A percentile compares a stretch with the other conserved stretches of the same genome.
phyloP scores from a whole-genome alignment of 169 alveolate species.

The Amoebophrya sp. region DNA sequence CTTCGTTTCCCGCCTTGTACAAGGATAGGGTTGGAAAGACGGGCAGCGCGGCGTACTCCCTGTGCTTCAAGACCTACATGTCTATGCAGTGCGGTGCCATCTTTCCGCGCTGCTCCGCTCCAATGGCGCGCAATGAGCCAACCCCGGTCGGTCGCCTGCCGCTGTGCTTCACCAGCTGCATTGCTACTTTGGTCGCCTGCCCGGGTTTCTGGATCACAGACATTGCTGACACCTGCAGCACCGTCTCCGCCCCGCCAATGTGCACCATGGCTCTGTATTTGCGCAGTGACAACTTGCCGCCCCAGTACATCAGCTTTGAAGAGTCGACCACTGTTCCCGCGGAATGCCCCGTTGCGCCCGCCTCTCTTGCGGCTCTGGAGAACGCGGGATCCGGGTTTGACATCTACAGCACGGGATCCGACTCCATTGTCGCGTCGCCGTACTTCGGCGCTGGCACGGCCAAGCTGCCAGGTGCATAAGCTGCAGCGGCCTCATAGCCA shows the following conservation, averaged over 20 bases:
- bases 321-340: background rate
- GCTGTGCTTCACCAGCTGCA: background rate
- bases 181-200: background rate
- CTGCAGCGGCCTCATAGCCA: too few relatives aligned
- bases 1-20: background rate
- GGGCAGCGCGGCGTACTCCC: background rate
- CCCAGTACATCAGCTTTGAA: background rate
- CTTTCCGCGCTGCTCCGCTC: background rate
- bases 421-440: too few relatives aligned
- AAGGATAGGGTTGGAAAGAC: background rate
- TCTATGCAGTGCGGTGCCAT: background rate
- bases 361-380: too few relatives aligned
- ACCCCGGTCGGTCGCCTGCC: background rate
- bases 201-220: background rate
- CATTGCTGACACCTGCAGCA: background rate
- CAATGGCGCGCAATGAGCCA: background rate
- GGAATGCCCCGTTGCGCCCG: too few relatives aligned
- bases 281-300: background rate
- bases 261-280: background rate
- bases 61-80: background rate
- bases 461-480: too few relatives aligned
- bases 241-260: background rate
- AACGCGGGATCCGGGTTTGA: too few relatives aligned
- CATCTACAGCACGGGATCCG: too few relatives aligned
- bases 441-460: too few relatives aligned